Percentiles rank a stretch among this genome's conserved stretches.
phyloP scores from a whole-genome alignment of 129 eudicot species.

The Flaveria sonorensis region DNA sequence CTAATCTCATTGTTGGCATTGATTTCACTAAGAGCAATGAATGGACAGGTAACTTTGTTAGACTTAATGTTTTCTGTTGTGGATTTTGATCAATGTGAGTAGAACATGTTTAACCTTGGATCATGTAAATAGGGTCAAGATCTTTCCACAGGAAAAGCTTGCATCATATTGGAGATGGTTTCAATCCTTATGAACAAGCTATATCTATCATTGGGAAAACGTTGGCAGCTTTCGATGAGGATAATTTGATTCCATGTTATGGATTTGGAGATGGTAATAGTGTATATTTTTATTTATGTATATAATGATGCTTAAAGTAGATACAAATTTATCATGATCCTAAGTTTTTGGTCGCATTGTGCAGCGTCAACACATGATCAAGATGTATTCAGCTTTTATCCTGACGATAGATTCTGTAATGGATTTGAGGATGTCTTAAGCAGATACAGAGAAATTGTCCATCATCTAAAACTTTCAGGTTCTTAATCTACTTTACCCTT shows the following conservation, averaged over 20 bases:
- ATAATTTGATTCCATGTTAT: conserved; percentile 88
- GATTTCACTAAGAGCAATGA: conserved; percentile 97
- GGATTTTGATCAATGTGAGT: neutral
- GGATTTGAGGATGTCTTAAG: conserved; percentile 89
- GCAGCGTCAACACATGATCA: conserved; percentile 96
- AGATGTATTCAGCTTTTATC: conserved; percentile 87
- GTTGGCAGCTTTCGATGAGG: conserved; percentile 87
- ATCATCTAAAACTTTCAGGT: conserved; percentile 89
- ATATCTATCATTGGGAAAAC: conserved; percentile 93
- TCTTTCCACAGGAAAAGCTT: conserved; percentile 72
- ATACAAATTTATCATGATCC: neutral
- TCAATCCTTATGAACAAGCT: conserved; percentile 91
- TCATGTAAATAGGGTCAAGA: conserved; percentile 54
- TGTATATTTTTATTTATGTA: conserved; percentile 37
- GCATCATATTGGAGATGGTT: conserved; percentile 72
- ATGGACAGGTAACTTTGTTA: conserved; percentile 71
- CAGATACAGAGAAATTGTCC: conserved; percentile 83
- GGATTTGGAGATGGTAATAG: conserved; percentile 98
- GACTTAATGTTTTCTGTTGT: neutral
- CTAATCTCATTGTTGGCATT: conserved; percentile 89
- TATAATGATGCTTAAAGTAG: neutral
- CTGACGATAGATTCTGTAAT: conserved; percentile 73
- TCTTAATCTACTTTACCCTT: neutral
- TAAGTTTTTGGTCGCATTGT: neutral
- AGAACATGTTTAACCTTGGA: conserved; percentile 35